Evolutionary conservation across 176 grass and related monocot genomes (phyloP), one percentile per base, ranked within the genome.

Genomic region (Cenchrus purpureus): DNA sequence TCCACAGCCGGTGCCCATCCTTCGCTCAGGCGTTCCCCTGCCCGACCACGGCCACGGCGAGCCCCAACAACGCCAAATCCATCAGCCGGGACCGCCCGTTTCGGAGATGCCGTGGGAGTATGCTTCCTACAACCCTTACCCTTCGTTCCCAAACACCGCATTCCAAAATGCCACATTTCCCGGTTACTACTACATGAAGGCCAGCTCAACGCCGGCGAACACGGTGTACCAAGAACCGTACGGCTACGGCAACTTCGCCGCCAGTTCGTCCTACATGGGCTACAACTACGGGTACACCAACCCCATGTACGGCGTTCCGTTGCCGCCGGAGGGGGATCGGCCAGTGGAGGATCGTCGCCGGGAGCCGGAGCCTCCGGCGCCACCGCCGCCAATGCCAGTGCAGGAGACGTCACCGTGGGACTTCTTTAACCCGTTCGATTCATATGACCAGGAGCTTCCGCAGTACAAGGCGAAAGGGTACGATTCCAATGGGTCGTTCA

Each of bases 161-260:
- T 86, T 91, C 74, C 53, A 82, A 8, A 68, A 50, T 5, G 66
- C 32, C 48, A 34, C 87, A 5, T 81, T 91, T 48, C 92, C 90
- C 3, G 80, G 81, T 17, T 86, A 92, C 90, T 58, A 91, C 88
- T 91, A 93, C 79, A 97, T 97, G 95, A 91, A 93, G 71, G 82
- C 86, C 44, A 68, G 81, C 10, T 81, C 86, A 52, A 88, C 88
- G 10, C 77, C 82, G 50, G 73, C 90, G 4, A 89, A 85, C 65
- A 95, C 90, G 14, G 82, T 97, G 79, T 97, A 95, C 73, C 95
- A 95, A 87, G 82, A 95, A 79, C 81, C 92, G 19, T 91, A 95
- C 82, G 82, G 75, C 9, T 77, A 89, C 66, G 71, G 73, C 86
- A 63, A 73, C 86, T 78, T 82, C 74, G 57, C 71, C 84, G 43